Percentiles rank a stretch among this genome's conserved stretches.
These are phyloP conservation scores for Sedum album DNA, from an alignment of 164 flowering plant species.

Conservation along the genomic window DNA sequence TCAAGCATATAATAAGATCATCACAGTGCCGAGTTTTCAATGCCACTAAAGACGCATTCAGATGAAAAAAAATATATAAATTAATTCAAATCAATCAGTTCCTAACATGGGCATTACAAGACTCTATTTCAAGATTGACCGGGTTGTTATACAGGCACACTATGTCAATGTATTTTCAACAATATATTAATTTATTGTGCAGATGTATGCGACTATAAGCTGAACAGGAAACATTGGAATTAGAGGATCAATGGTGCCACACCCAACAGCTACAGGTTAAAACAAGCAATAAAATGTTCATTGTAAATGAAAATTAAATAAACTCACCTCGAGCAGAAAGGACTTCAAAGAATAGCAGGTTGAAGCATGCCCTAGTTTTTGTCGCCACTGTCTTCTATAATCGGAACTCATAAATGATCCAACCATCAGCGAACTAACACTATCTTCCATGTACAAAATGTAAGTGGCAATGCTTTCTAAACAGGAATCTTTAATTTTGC, in stretches of 20 bases:
- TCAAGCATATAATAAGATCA: too few species aligned
- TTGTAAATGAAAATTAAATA: background rate
- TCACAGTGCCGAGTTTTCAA: too few species aligned
- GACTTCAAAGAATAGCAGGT: slow-evolving; percentile 39
- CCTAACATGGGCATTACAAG: too few species aligned
- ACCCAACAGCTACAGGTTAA: background rate
- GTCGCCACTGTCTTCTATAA: slow-evolving; percentile 64
- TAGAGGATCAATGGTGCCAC: too few species aligned
- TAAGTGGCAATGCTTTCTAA: slow-evolving; percentile 60
- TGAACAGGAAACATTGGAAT: too few species aligned
- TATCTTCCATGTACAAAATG: slow-evolving; percentile 65
- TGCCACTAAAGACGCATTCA: background rate
- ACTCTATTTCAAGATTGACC: too few species aligned
- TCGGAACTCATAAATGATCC: slow-evolving; percentile 52
- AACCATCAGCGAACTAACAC: slow-evolving; percentile 52
- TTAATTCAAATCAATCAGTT: background rate
- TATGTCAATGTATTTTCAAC: too few species aligned
- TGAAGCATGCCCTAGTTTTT: slow-evolving; percentile 48
- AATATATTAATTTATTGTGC: too few species aligned
- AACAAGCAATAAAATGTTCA: background rate
- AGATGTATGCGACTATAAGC: too few species aligned
- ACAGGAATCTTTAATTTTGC: slow-evolving; percentile 50
- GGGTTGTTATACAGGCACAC: background rate
- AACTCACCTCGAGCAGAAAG: slow-evolving; percentile 71
- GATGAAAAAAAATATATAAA: too few species aligned